Evolutionary conservation across 768 basidiomycete species (phyloP).

Genomic region (Boletus speciosus): DNA sequence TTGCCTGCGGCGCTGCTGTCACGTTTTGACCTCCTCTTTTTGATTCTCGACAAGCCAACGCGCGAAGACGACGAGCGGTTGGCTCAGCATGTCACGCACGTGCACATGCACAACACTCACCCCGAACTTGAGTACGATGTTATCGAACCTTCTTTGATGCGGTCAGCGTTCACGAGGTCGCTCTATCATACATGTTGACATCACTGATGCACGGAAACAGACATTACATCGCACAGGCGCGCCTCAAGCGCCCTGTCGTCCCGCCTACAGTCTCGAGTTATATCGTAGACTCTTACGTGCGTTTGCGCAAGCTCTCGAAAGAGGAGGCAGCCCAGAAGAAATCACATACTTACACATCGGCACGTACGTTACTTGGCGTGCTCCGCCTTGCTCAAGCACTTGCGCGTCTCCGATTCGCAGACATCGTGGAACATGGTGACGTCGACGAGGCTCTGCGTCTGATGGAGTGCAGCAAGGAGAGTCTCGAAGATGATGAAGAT

Average conservation of each 20-base stretch:
- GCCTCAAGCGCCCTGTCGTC: constrained; percentile 85
- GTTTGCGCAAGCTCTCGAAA: constrained; percentile 88
- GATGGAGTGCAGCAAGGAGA: constrained; percentile 96
- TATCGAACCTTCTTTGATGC: constrained; percentile 83
- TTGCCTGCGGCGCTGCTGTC: constrained; percentile 94
- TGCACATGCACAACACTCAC: constrained; percentile 94
- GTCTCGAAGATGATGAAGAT: constrained; percentile 76
- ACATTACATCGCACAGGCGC: constrained; percentile 92
- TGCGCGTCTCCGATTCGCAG: constrained; percentile 84
- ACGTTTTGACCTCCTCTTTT: constrained; percentile 93
- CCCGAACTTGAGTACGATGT: constrained; percentile 83
- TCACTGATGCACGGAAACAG: constrained; percentile 37
- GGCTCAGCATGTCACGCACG: constrained; percentile 95
- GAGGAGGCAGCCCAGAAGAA: constrained; percentile 87
- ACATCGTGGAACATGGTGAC: constrained; percentile 76
- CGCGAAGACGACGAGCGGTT: constrained; percentile 95
- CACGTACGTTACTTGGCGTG: constrained; percentile 91
- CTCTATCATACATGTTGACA: background rate
- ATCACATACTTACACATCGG: constrained; percentile 91
- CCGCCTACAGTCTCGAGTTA: constrained; percentile 86
- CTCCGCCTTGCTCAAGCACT: constrained; percentile 93
- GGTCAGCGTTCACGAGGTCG: constrained; percentile 43
- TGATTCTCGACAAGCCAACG: constrained; percentile 94
- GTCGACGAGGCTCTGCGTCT: constrained; percentile 95
- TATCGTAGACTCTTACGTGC: constrained; percentile 93